Evolutionary conservation across 2,329 filamentous ascomycete species (phyloP), one percentile per base, ranked within the genome.

Genomic region (Colletotrichum euphorbiae): DNA sequence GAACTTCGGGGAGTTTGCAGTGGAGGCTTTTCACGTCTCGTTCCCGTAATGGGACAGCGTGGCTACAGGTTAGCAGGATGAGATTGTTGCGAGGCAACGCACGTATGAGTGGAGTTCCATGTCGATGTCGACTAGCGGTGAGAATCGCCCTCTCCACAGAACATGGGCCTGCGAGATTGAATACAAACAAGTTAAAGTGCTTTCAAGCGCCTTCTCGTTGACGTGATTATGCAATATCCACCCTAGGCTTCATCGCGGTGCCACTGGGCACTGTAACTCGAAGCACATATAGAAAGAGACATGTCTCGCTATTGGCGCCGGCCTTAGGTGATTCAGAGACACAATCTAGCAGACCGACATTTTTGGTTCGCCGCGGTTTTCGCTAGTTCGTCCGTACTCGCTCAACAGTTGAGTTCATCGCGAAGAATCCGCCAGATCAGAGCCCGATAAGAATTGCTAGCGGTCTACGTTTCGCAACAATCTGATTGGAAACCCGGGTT

Each of bases 11-110:
- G 61, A n/a, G 21, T 60, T 48, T 43, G 61, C 65, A 68, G 65
- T 38, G 65, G 65, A 68, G 65, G 65, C 40, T 40, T 55, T 51
- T 59, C 43, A 45, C 65, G 65, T 54, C 40, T 54, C 28, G 65
- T 48, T 19, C 40, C 61, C 38, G 36, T 59, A 46, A 40, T 38
- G 65, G 65, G 46, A 65, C 61, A 65, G 54, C 65, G 65, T 68
- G 65, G 61, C 65, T 68, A 68, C 65, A 65, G 61, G 61, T 65
- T 68, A 68, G 61, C 65, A 68, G 42, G 65, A 54, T 59, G 19
- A 59, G 54, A 65, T 54, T 13, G 65, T 68, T 68, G 65, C 65
- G 65, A 68, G 65, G 65, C 65, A 68, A 68, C 65, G 54, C 40
- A 62, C 17, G 33, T 24, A 56, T 19, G 40, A 48, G 65, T 65